These are phyloP conservation scores for Neckera pumila DNA, from an alignment of 225 moss, liverwort and hornwort genomes.

Conservation along the genomic window DNA sequence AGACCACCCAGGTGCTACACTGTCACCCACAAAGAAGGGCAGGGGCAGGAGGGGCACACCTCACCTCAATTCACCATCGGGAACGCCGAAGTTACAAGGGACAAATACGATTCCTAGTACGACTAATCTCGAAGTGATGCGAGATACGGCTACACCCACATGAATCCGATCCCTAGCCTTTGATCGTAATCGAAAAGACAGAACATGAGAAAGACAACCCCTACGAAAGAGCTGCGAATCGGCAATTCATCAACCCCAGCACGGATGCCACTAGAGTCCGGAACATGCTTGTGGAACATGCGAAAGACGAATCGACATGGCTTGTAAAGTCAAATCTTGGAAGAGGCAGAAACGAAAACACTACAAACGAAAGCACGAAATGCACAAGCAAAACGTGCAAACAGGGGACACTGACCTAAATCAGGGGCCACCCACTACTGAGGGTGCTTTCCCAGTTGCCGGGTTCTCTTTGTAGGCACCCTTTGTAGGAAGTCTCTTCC, in stretches of 20 bases:
- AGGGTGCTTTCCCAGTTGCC: constrained; percentile 59
- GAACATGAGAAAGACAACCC: neutral
- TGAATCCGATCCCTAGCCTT: neutral
- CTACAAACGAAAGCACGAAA: constrained; percentile 49
- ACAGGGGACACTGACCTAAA: constrained; percentile 70
- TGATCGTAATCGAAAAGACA: neutral
- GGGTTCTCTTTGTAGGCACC: constrained; percentile 52
- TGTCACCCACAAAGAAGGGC: neutral
- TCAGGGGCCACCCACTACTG: constrained; percentile 66
- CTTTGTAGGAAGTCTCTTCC: constrained; percentile 56
- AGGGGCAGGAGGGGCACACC: neutral
- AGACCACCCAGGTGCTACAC: neutral
- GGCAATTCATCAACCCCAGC: neutral
- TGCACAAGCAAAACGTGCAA: constrained; percentile 58
- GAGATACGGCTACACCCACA: neutral
- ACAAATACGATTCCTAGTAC: neutral
- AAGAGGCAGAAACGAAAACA: constrained; percentile 5
- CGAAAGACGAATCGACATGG: neutral
- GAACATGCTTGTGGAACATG: neutral
- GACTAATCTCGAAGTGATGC: neutral
- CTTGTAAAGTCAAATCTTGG: neutral
- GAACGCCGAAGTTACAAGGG: neutral
- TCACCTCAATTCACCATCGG: neutral
- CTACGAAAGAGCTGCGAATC: neutral
- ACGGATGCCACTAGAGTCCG: neutral